Evolutionary conservation across 1,284 basidiomycete species (phyloP), one percentile per base, ranked within the genome.

Genomic region (Macrocystidia cucumis): DNA sequence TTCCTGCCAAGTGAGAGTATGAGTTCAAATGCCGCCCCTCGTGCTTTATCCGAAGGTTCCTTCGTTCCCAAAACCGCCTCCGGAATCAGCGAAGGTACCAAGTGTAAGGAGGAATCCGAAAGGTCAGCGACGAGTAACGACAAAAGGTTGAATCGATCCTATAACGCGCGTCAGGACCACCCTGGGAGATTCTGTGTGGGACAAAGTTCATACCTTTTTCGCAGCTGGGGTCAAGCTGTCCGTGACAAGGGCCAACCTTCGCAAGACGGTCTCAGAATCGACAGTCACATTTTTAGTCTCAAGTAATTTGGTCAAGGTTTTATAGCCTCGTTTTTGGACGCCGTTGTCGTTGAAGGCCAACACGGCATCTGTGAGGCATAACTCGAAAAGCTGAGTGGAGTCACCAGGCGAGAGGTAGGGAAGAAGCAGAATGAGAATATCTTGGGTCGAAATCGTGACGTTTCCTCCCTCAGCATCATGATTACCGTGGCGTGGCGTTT

Each of bases 61-160:
- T 98, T 99, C 18, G 93, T 98, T 1, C 91, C 93, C n/a, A 99
- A 66, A 3, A 98, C 87, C 9, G 90, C 91, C 63, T 99, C 96
- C 1, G 95, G 91, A 32, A 98, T 85, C 33, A 98, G 66, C 2
- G 83, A 80, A 2, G 91, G 88, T 32, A 99, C 78, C 34, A 93
- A 62, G 51, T 97, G 88, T 41, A 98, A 63, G 19, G 83, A 72
- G 11, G 78, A 73, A 1, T 74, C 57, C 0, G 88, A 83, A 20
- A 98, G 72, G 17, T 62, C 59, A 3, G 78, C 69, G 12, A 97
- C 69, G n/a, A 98, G 68, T 0, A 73, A 65, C 1, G 78, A 62
- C 27, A 98, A 68, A 2, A 98, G 65, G 38, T 74, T 71, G 42
- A 93, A 78, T 6, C 96, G 83, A 55, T 97, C 93, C 77, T 90